These are phyloP conservation scores for Spongospora subterranea DNA, from an alignment of 208 protist genomes.

Conservation along the genomic window DNA sequence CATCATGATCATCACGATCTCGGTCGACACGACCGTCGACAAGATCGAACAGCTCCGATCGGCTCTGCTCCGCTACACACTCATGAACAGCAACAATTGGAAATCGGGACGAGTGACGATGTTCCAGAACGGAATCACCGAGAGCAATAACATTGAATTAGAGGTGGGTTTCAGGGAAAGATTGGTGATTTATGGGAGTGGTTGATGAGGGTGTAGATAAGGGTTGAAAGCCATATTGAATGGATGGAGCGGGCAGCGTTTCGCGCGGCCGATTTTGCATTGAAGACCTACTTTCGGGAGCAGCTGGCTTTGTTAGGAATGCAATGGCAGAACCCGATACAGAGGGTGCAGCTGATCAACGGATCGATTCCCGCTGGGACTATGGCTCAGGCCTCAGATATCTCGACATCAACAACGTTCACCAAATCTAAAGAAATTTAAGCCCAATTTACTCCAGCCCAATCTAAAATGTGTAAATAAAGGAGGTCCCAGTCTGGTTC, in stretches of 20 bases:
- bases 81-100: neutral
- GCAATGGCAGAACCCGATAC: too few relatives aligned
- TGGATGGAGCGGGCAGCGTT: neutral
- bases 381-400: too few relatives aligned
- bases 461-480: too few relatives aligned
- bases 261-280: neutral
- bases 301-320: too few relatives aligned
- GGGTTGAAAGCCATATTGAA: slow-evolving; percentile 12
- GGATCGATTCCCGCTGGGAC: too few relatives aligned
- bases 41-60: neutral
- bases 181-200: neutral
- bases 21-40: slow-evolving; percentile 14
- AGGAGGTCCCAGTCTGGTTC: too few relatives aligned
- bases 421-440: too few relatives aligned
- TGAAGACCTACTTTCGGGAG: too few relatives aligned
- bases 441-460: too few relatives aligned
- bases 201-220: neutral
- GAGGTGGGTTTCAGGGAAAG: neutral
- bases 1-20: neutral
- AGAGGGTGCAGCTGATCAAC: too few relatives aligned
- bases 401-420: too few relatives aligned
- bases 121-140: neutral
- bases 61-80: neutral
- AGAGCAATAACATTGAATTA: neutral
- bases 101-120: neutral